Percentiles rank a stretch among this genome's conserved stretches.
Evolutionary conservation across 768 basidiomycete species (phyloP).

Genomic region (Suillus alpinus): DNA sequence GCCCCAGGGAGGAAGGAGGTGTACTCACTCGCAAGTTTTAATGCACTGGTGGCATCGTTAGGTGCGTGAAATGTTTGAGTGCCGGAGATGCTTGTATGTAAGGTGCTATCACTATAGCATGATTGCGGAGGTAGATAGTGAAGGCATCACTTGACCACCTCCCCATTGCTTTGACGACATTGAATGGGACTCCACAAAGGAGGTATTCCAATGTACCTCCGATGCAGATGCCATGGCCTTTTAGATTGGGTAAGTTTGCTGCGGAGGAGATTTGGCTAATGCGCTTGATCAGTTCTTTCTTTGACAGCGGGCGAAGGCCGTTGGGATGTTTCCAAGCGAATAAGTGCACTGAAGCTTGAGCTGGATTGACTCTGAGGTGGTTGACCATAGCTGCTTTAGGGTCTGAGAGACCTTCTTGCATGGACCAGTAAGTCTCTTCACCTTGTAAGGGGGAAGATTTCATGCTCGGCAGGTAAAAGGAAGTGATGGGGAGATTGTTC

Average conservation of each 20-base stretch:
- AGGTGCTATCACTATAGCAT: too few species aligned
- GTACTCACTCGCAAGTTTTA: too few species aligned
- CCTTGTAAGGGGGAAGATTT: constrained; percentile 18
- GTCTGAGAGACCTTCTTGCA: constrained; percentile 9
- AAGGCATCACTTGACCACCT: too few species aligned
- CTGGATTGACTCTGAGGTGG: constrained; percentile 14
- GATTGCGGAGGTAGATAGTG: too few species aligned
- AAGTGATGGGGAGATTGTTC: constrained; percentile 20
- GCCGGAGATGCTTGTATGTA: too few species aligned
- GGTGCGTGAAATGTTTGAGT: too few species aligned
- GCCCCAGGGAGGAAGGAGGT: too few species aligned
- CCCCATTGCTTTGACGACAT: constrained; percentile 12
- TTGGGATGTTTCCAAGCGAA: constrained; percentile 8
- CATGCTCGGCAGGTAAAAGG: constrained; percentile 29
- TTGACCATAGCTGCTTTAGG: constrained; percentile 9
- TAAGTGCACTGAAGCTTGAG: constrained; percentile 1
- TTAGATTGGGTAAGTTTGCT: constrained; percentile 2
- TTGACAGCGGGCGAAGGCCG: not conserved
- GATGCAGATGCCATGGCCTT: constrained; percentile 20
- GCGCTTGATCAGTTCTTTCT: not conserved
- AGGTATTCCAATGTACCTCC: constrained; percentile 19
- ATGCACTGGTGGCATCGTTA: too few species aligned
- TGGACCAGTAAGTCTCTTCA: constrained; percentile 12
- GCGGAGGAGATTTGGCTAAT: not conserved
- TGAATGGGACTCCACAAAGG: constrained; percentile 11